These are phyloP conservation scores for Microstroma glucosiphilum DNA, from an alignment of 1,284 basidiomycete species.

Conservation along the genomic window DNA sequence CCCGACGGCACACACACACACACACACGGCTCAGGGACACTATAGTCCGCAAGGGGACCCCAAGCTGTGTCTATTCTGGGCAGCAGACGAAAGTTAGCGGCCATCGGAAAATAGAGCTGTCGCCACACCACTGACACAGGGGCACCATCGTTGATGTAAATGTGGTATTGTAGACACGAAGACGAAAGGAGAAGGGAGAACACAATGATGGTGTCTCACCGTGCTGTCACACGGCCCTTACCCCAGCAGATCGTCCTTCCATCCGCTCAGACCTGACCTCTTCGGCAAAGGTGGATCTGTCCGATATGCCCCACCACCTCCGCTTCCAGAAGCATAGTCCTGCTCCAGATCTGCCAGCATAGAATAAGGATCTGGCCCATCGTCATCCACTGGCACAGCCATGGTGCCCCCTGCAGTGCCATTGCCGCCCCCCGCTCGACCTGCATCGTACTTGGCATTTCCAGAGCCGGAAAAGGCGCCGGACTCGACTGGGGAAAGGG, in stretches of 20 bases:
- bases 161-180: too few relatives aligned
- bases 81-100: too few relatives aligned
- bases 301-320: slow-evolving; percentile 8
- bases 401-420: background rate
- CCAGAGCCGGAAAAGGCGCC: background rate
- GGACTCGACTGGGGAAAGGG: background rate
- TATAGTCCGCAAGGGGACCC: too few relatives aligned
- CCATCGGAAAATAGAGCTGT: too few relatives aligned
- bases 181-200: too few relatives aligned
- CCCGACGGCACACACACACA: too few relatives aligned
- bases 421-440: background rate
- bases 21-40: too few relatives aligned
- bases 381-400: background rate
- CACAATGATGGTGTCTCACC: too few relatives aligned
- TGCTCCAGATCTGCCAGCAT: slow-evolving; percentile 19
- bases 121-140: too few relatives aligned
- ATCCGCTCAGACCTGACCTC: background rate
- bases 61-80: too few relatives aligned
- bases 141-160: too few relatives aligned
- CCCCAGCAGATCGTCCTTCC: slow-evolving; percentile 16
- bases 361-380: slow-evolving; percentile 17
- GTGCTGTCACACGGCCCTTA: too few relatives aligned
- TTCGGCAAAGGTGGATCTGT: slow-evolving; percentile 13
- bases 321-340: slow-evolving; percentile 13
- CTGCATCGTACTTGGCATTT: background rate